Evolutionary conservation across 768 basidiomycete genomes (phyloP).

Genomic region (Lentinula lateritia): DNA sequence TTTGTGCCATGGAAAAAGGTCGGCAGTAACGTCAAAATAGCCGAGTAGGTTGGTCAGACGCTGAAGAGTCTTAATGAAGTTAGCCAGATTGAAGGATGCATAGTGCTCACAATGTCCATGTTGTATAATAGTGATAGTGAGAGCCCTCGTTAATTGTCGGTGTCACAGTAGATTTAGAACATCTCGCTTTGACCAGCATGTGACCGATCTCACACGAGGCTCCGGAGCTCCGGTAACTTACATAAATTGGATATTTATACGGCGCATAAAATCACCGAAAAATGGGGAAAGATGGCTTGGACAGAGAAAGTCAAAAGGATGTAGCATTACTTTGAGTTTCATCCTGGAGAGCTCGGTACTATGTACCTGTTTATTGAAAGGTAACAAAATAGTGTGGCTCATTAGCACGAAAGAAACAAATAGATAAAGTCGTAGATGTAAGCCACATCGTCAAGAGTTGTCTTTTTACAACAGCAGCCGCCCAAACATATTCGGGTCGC

Average conservation of each 20-base stretch:
- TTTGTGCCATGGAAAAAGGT: constrained; percentile 55
- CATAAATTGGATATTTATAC: too few relatives aligned
- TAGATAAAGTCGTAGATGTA: neutral
- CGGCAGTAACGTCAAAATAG: constrained; percentile 49
- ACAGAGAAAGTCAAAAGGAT: too few relatives aligned
- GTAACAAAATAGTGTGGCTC: too few relatives aligned
- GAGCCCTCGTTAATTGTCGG: too few relatives aligned
- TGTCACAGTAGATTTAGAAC: neutral
- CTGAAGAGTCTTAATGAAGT: neutral
- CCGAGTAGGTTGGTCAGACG: neutral
- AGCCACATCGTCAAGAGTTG: neutral
- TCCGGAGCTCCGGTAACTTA: too few relatives aligned
- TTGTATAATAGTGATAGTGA: neutral
- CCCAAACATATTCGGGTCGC: neutral
- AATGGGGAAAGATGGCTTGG: too few relatives aligned
- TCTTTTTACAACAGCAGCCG: neutral
- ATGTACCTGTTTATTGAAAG: too few relatives aligned
- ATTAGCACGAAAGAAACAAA: neutral
- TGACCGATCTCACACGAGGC: neutral
- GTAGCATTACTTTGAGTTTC: too few relatives aligned
- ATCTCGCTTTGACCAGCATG: neutral
- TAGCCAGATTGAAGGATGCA: neutral
- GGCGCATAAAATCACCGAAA: too few relatives aligned
- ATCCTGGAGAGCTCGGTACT: too few relatives aligned
- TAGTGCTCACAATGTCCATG: neutral